Evolutionary conservation across 352 stramenopile genomes (phyloP), one percentile per base, ranked within the genome.

Genomic region (Pseudoperonospora humuli): DNA sequence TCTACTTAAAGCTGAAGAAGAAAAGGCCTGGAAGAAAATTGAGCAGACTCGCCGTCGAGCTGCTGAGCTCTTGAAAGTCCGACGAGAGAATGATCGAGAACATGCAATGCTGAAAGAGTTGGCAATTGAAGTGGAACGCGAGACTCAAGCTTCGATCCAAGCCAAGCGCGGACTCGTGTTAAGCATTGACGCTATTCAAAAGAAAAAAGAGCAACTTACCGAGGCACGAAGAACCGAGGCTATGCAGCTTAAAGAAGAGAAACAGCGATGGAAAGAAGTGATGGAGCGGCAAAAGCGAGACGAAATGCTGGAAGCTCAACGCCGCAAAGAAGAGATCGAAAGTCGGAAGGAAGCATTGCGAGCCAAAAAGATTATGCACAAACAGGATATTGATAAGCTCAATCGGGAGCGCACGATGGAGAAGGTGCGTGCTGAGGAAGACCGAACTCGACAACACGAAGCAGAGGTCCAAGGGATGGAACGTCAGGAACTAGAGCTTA

Each of bases 401-500:
- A 78, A 75, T 10, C 70, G 74, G 9, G 70, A 86, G 27, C 77
- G 78, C 10, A 53, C 73, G 3, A 47, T 64, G 17, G 77, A 84
- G 35, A 84, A 84, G 34, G 33, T 92, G 11, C 61, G 64, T 25
- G 58, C 58, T 3, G 80, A 92, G 41, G 73, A 92, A 52, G 65
- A 87, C 2, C 58, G 70, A 49, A 57, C 64, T 37, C 69, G 70
- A 24, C 57, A 73, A 31, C 70, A 74, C 33, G 75, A 89, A 45
- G 35, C 49, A 11, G 75, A 92, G 27, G 75, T 92, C 5, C 69
- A 84, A 14, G 75, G 87, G 25, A 92, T 92, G 80, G 80, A 92
- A 41, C 75, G 64, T 15, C 54, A 86, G 26, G 80, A 90, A 49
- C 47, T 86, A 10, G 77, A 93, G 56, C 67, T 90, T 25, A 93